Percentiles rank a stretch among this genome's conserved stretches.
phyloP scores from a whole-genome alignment of 2,329 filamentous ascomycete genomes.

The Amylocarpus encephaloides region DNA sequence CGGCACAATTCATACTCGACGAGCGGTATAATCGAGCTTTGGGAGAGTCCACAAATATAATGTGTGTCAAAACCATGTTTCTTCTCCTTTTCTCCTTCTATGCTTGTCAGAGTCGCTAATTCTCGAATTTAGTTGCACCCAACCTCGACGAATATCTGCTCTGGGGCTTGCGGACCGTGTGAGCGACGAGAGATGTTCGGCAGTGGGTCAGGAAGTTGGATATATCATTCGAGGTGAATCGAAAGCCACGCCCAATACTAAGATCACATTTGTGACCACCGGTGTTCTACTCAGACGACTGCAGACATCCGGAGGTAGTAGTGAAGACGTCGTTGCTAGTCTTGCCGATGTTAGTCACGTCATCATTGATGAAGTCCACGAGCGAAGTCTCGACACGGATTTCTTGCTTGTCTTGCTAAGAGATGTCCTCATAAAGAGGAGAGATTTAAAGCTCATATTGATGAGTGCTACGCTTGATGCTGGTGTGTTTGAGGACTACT shows the following conservation, averaged over 20 bases:
- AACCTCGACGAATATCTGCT: constrained; percentile 89
- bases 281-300: constrained; percentile 84
- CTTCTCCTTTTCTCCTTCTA: no score
- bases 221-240: constrained; percentile 90
- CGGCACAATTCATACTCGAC: constrained; percentile 91
- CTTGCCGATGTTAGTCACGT: constrained; percentile 89
- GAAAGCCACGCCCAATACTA: constrained; percentile 65
- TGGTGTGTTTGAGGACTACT: constrained; percentile 77
- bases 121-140: constrained; percentile 56
- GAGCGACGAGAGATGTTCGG: constrained; percentile 78
- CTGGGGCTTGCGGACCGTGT: constrained; percentile 91
- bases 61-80: constrained; percentile 35
- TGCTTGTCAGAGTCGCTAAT: no score
- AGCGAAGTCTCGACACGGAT: constrained; percentile 89
- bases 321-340: constrained; percentile 73
- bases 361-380: constrained; percentile 94
- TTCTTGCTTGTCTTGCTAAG: constrained; percentile 84
- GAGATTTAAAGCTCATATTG: constrained; percentile 80
- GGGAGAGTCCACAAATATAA: constrained; percentile 76
- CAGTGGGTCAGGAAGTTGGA: constrained; percentile 80
- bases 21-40: constrained; percentile 73
- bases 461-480: constrained; percentile 97
- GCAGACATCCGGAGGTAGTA: constrained; percentile 79
- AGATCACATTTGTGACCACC: constrained; percentile 92
- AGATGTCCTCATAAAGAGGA: constrained; percentile 67